Evolutionary conservation across 1,139 yeast species (phyloP), one percentile per base, ranked within the genome.

Genomic region (Yamadazyma atmosphaerica): DNA sequence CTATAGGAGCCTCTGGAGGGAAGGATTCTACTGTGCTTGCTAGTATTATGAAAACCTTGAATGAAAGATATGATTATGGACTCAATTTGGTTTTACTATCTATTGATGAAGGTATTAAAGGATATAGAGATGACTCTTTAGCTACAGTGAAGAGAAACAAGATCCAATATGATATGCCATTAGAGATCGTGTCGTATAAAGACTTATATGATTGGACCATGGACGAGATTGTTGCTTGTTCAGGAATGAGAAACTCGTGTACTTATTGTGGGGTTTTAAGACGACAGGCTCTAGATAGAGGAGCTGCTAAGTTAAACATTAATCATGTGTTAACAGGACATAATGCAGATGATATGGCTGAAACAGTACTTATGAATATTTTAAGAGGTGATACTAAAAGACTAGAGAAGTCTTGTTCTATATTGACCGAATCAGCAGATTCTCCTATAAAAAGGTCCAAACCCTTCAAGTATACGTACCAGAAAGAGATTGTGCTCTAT

Each of bases 281-380:
- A 59, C 76, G 99, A 50, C 99, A 94, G 61, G 98, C 98, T 0
- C 68, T 94, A 36, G 99, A 94, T 61, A 72, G 98, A 50, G 98
- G 98, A 2, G 97, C 98, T 1, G 83, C 86, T n/a, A 85, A 83
- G 55, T 67, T 92, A 25, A 89, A 83, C 0, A 89, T 94, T 35
- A 72, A 75, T 45, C 99, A 94, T 61, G 94, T 94, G 27, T 95
- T 94, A 2, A 94, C 99, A 0, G 99, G 99, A 2, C 99, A 94
- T 62, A 94, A 94, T 60, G 99, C 99, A 0, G 99, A 94, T 59
- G 99, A 94, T 62, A 86, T 94, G 86, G 99, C 99, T 0, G 99
- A 94, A 58, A 94, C 99, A 0, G 96, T 94, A 3, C 63, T 94
- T 42, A 90, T 94, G 98, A 94, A 94, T 60, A 63, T 92, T 32